Conservation (phyloP, 257 asterid genomes). For the Rhazya stricta region DNA sequence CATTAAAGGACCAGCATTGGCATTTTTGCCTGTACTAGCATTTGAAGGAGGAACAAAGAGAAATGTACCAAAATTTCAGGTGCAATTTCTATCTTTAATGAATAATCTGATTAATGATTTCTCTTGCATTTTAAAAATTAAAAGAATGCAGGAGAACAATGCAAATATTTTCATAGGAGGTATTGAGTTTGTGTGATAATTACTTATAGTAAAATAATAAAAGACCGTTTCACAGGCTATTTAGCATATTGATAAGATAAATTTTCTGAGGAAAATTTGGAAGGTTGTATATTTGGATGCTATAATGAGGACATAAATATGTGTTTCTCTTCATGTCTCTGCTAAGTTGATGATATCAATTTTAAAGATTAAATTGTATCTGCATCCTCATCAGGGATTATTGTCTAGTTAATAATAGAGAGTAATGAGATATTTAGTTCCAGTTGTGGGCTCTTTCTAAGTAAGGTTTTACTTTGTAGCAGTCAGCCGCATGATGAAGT, state of each 20-base stretch:
- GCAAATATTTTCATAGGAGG: neutral
- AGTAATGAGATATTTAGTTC: neutral
- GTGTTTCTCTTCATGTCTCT: neutral
- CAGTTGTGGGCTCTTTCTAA: neutral
- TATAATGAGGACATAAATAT: neutral
- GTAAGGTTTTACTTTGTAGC: neutral
- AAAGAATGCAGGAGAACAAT: neutral
- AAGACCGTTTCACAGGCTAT: neutral
- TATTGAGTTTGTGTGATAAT: neutral
- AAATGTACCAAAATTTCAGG: constrained; percentile 95
- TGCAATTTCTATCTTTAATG: constrained; percentile 14
- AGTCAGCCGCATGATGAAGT: neutral
- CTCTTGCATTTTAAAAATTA: neutral
- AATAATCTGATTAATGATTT: neutral
- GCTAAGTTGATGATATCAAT: neutral
- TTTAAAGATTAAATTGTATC: neutral
- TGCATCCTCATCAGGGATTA: neutral
- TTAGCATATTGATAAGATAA: neutral
- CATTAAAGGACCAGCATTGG: constrained; percentile 80
- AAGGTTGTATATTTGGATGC: neutral
- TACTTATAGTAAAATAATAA: neutral
- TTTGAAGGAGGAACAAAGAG: constrained; percentile 98
- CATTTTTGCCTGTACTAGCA: constrained; percentile 83
- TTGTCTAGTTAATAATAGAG: neutral
- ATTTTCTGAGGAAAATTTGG: neutral